phyloP scores from a whole-genome alignment of 2,329 filamentous ascomycete genomes.

The Didymella arachidicola region DNA sequence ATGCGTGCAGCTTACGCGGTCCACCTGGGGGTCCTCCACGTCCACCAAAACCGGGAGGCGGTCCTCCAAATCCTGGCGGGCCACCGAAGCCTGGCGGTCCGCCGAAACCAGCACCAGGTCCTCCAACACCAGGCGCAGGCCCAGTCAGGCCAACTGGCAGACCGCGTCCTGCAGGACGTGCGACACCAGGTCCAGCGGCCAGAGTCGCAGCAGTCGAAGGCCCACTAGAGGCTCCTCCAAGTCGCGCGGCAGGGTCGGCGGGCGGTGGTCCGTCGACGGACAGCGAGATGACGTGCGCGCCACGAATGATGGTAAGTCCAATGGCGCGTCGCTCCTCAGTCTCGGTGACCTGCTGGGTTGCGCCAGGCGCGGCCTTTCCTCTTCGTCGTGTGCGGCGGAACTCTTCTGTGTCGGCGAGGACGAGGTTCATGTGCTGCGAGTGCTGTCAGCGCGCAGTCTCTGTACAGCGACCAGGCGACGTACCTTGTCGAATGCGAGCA shows the following conservation, averaged over 20 bases:
- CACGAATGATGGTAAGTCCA: constrained; percentile 91
- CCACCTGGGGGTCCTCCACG: constrained; percentile 51
- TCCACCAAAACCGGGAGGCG: constrained; percentile 49
- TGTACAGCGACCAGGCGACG: constrained; percentile 24
- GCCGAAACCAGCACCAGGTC: constrained; percentile 70
- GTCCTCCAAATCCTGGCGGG: constrained; percentile 47
- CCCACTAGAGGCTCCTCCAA: constrained; percentile 77
- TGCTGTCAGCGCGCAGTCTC: constrained; percentile 23
- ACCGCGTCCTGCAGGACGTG: constrained; percentile 89
- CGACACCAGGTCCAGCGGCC: constrained; percentile 85
- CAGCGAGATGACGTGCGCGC: constrained; percentile 91
- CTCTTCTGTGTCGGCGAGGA: constrained; percentile 92
- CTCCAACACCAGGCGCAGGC: constrained; percentile 86
- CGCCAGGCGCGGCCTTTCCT: constrained; percentile 73
- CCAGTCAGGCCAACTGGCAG: constrained; percentile 83
- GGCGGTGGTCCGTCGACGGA: constrained; percentile 96
- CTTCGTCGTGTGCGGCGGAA: constrained; percentile 44
- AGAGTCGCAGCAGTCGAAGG: constrained; percentile 67
- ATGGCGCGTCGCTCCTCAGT: constrained; percentile 97
- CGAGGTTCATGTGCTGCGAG: constrained; percentile 94
- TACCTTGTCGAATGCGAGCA: constrained; percentile 98
- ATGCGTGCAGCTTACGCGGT: constrained; percentile 41
- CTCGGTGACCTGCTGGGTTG: constrained; percentile 74
- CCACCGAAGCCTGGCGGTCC: constrained; percentile 51
- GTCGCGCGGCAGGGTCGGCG: constrained; percentile 86